Base-by-base conservation (phyloP, 352 stramenopile genomes). In the Phytophthora boehmeriae region DNA sequence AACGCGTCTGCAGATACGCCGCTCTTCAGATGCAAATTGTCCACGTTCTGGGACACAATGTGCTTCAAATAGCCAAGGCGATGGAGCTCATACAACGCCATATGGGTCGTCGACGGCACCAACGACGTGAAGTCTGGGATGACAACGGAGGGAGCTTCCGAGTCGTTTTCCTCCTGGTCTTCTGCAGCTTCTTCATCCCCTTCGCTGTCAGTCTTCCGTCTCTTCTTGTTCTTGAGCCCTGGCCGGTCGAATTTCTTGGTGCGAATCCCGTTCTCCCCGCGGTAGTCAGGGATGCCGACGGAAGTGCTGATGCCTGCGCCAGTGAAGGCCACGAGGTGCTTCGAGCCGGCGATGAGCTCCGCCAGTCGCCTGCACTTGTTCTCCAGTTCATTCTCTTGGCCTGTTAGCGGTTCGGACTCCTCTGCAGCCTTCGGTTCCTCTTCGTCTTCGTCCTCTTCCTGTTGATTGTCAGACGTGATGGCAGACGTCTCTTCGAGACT, bases 11-110 rank as follows among this genome's bases (percentile, higher is more conserved):
- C 62, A 0, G 83, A 80, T 0, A 95, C 43, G 0, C 86, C 86
- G 63, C 86, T 95, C 68, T 95, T 95, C 8, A 89, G 49, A 58
- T 95, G 86, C 52, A 95, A 63, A 49, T 93, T 93, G 58, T 95
- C 86, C 8, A 93, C 83, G 54, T 95, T 95, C 61, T 95, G 86
- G 2, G 83, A 91, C 39, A 95, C 82, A 11, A 95, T 49, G 52
- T 95, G 74, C 69, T 92, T 91, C 11, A 95, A 49, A 41, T 68
- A 86, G 5, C 86, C 86, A 39, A 88, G 72, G 2, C 78, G 81
- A 54, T 92, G 70, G n/a, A 95, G 70, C 54, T 95, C 86, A 9
- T 69, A 74, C 20, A 95, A 69, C 41, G 83, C 83, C 86, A 95
- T 95, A 75, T 95, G 86, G 4, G 86, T 91, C 54, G 71, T 63